Conservation (phyloP, 176 grass and related monocot species). For the Oryza glumipatula region DNA sequence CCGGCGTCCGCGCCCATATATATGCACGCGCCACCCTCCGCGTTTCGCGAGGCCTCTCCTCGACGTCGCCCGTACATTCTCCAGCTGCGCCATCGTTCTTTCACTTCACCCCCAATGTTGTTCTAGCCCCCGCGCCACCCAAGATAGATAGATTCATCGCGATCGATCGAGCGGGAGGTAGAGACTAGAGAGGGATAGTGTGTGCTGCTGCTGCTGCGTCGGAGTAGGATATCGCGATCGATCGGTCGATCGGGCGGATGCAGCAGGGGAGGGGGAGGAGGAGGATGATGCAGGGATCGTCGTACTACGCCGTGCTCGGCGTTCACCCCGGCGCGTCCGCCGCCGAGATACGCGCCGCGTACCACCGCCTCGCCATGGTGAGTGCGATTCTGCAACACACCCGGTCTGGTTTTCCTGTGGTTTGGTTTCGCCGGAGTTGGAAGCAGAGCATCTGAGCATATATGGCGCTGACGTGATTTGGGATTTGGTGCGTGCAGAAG, state of each 20-base stretch:
- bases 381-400: neutral
- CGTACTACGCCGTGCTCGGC: slow-evolving; percentile 83
- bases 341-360: slow-evolving; percentile 75
- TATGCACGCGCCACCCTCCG: neutral
- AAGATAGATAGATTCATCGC: too few species aligned
- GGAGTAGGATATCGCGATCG: neutral
- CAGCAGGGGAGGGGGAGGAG: slow-evolving; percentile 24
- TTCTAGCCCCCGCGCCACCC: neutral
- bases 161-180: neutral
- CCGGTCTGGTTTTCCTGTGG: neutral
- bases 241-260: neutral
- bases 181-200: neutral
- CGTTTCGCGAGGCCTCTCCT: neutral
- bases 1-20: neutral
- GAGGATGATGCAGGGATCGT: slow-evolving; percentile 46
- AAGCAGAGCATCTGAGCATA: neutral
- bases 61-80: neutral
- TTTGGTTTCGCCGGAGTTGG: neutral
- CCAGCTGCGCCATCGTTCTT: neutral
- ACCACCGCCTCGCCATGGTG: slow-evolving; percentile 86
- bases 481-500: slow-evolving; percentile 41
- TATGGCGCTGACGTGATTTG: neutral
- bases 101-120: too few species aligned
- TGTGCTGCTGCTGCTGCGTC: neutral
- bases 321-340: slow-evolving; percentile 52